Percentiles rank a stretch among this genome's conserved stretches.
phyloP scores from a whole-genome alignment of 805 yeast genomes.

The Torulaspora microellipsoides region DNA sequence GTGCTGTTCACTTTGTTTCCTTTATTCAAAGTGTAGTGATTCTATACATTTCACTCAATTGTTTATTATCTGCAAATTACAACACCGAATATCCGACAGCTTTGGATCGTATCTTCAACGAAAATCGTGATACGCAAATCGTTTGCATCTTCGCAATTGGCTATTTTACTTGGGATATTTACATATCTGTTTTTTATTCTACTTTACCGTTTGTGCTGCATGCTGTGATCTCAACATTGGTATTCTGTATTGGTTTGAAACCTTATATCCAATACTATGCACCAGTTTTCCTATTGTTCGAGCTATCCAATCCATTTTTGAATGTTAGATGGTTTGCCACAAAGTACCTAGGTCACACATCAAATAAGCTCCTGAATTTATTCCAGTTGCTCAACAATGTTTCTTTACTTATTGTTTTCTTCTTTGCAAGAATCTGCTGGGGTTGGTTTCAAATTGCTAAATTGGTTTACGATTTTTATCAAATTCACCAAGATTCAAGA shows the following conservation, averaged over 20 bases:
- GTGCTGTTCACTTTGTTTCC: constrained; percentile 65
- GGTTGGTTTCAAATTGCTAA: constrained; percentile 65
- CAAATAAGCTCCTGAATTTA: constrained; percentile 48
- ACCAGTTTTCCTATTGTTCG: constrained; percentile 76
- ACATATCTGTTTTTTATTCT: constrained; percentile 56
- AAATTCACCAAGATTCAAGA: constrained; percentile 39
- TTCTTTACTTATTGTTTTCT: constrained; percentile 59
- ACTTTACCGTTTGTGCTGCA: constrained; percentile 63
- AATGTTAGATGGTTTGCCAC: constrained; percentile 80
- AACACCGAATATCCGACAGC: constrained; percentile 17
- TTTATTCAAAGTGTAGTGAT: constrained; percentile 75
- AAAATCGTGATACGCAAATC: constrained; percentile 23
- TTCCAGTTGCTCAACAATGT: constrained; percentile 42
- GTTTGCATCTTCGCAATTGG: constrained; percentile 51
- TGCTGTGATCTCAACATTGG: constrained; percentile 71
- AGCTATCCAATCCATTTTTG: constrained; percentile 83
- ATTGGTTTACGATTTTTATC: constrained; percentile 45
- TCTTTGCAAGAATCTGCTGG: constrained; percentile 70
- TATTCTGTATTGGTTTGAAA: constrained; percentile 55
- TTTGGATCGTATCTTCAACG: constrained; percentile 26
- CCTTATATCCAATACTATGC: constrained; percentile 77
- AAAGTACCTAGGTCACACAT: constrained; percentile 22
- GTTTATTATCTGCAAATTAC: constrained; percentile 14
- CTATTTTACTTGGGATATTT: constrained; percentile 80
- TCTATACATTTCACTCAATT: constrained; percentile 38